Conservation (phyloP, 495 filamentous ascomycete species). For the Aspergillus homomorphus region DNA sequence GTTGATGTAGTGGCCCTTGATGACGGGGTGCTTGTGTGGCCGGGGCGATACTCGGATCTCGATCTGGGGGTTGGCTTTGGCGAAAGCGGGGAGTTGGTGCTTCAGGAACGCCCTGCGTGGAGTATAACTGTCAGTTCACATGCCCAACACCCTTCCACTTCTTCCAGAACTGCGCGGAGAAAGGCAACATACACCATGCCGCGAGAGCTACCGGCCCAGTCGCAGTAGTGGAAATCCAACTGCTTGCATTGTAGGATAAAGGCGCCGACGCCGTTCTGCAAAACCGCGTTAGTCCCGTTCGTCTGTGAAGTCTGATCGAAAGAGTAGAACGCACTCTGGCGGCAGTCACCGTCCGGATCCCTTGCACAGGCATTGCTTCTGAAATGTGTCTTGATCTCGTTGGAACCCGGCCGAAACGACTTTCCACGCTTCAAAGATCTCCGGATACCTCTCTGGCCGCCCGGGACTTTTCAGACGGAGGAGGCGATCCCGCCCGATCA, state of each 20-base stretch:
- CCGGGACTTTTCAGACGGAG: conserved; percentile 21
- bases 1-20: conserved; percentile 87
- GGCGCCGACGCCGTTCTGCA: conserved; percentile 89
- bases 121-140: neutral
- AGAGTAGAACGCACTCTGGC: conserved; percentile 33
- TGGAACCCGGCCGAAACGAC: conserved; percentile 2
- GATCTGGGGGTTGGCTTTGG: conserved; percentile 77
- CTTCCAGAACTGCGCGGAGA: neutral
- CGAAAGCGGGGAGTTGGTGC: conserved; percentile 70
- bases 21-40: conserved; percentile 79
- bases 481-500: conserved; percentile 5
- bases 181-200: conserved; percentile 82
- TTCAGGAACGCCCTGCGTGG: conserved; percentile 72
- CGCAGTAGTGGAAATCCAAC: conserved; percentile 94
- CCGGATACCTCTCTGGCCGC: conserved; percentile 11
- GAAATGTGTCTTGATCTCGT: conserved; percentile 9
- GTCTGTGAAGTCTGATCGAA: neutral
- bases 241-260: conserved; percentile 97
- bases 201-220: conserved; percentile 83
- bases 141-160: neutral
- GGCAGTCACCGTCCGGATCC: conserved; percentile 43
- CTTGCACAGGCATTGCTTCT: conserved; percentile 66
- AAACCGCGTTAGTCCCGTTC: neutral
- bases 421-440: conserved; percentile 1
- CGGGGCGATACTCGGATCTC: conserved; percentile 88